A percentile compares a stretch with the other conserved stretches of the same genome.
phyloP scores from a whole-genome alignment of 768 basidiomycete species.

The Pisolithus albus region DNA sequence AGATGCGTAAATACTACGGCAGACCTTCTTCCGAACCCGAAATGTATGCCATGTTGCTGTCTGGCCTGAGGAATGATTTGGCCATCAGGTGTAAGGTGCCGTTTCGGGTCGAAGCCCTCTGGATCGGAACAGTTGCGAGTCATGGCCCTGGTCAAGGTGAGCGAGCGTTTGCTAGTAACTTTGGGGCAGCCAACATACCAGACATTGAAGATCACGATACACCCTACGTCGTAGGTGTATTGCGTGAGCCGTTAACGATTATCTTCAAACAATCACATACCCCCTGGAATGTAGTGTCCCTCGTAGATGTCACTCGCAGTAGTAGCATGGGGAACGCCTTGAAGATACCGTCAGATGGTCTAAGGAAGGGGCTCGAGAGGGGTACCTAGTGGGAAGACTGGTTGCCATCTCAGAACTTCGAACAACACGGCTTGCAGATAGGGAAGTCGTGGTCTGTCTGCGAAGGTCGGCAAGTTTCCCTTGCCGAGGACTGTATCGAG shows the following conservation, averaged over 20 bases:
- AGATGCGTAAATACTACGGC: neutral
- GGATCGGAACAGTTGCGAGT: neutral
- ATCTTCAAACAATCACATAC: neutral
- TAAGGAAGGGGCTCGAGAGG: neutral
- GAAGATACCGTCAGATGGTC: neutral
- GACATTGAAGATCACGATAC: neutral
- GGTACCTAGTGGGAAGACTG: constrained; percentile 8
- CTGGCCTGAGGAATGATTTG: neutral
- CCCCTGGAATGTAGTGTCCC: constrained; percentile 16
- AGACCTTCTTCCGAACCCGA: constrained; percentile 3
- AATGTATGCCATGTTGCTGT: neutral
- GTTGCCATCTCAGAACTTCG: constrained; percentile 20
- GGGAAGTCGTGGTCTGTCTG: constrained; percentile 18
- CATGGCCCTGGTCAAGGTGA: neutral
- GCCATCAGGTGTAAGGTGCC: neutral
- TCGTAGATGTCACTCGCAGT: constrained; percentile 13
- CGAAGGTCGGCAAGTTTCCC: constrained; percentile 20
- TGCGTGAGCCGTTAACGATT: neutral
- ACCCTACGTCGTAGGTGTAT: neutral
- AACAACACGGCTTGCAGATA: constrained; percentile 20
- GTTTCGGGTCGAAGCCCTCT: neutral
- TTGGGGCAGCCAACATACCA: neutral
- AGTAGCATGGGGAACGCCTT: neutral
- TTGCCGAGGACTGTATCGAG: constrained; percentile 18
- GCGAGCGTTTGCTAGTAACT: no score